These are phyloP conservation scores for Ambrosia trifida DNA, from an alignment of 129 eudicot genomes.

Conservation along the genomic window DNA sequence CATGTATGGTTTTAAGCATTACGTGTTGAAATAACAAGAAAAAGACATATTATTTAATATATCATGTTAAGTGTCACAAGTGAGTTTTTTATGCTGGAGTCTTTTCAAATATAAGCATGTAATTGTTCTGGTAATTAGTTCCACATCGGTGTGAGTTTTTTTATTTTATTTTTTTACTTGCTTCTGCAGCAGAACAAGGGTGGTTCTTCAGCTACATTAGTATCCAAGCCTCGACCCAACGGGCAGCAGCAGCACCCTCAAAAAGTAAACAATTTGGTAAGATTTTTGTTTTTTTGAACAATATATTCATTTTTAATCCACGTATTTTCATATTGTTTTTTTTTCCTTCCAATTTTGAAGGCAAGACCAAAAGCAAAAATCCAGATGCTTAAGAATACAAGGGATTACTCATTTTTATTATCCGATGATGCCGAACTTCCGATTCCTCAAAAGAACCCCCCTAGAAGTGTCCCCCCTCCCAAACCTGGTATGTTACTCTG, in stretches of 20 bases:
- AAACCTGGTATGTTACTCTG: slow-evolving; percentile 53
- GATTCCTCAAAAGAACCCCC: slow-evolving; percentile 51
- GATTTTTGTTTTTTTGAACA: slow-evolving; percentile 6
- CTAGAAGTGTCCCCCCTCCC: slow-evolving; percentile 38
- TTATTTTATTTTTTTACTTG: slow-evolving; percentile 5
- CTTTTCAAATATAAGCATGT: background rate
- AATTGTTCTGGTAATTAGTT: background rate
- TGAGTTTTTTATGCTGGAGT: background rate
- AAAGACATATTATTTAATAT: background rate
- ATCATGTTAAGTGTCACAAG: background rate
- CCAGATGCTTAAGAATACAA: slow-evolving; percentile 68
- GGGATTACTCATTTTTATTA: slow-evolving; percentile 88
- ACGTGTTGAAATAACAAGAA: slow-evolving; percentile 5
- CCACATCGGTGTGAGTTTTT: background rate
- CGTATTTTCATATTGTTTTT: slow-evolving; percentile 12
- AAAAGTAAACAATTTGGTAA: slow-evolving; percentile 48
- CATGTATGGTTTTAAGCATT: background rate
- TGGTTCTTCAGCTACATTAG: slow-evolving; percentile 40
- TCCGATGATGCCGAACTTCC: slow-evolving; percentile 95
- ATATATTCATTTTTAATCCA: slow-evolving; percentile 10
- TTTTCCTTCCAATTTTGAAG: slow-evolving; percentile 29
- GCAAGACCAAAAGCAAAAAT: slow-evolving; percentile 54
- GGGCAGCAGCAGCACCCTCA: slow-evolving; percentile 30
- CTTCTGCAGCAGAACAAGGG: slow-evolving; percentile 49
- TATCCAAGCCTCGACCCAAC: slow-evolving; percentile 46